Base-by-base conservation (phyloP, 2,329 filamentous ascomycete species). In the Emmonsiellopsis sp. region DNA sequence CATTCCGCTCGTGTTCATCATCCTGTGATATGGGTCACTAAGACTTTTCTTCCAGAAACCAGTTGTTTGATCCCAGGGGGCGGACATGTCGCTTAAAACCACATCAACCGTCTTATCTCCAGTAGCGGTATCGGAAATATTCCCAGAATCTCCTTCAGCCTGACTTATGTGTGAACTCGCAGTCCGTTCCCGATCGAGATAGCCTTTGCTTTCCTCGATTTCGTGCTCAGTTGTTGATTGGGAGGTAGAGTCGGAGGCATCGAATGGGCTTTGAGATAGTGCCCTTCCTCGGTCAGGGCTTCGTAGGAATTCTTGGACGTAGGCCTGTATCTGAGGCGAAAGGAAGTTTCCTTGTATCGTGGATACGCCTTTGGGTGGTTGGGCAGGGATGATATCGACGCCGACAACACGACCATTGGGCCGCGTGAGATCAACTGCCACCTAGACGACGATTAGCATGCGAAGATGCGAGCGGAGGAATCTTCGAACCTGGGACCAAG, bases 21-120 rank as follows among this genome's bases (percentile, higher is more conserved):
- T 86, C 93, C 93, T 98, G 80, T 74, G 71, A 83, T 94, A 93
- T 60, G 90, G 89, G 82, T 93, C 87, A 92, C 85, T 95, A 82
- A 96, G 80, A 77, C 85, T 95, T 76, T 83, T 89, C 76, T 87
- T 85, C 76, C 82, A 85, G 76, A 87, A 90, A 65, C 85, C 86
- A 65, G 79, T 78, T 51, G 81, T 87, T 76, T 88, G 87, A 64
- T 83, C 78, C 90, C 90, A 96, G 86, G 93, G 91, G 79, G 80
- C 92, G 82, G 85, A 98, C 93, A 98, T 98, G 81, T 98, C 93
- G 83, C 89, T 95, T 68, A 98, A 77, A 68, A 98, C 88, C 66
- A 98, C 82, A 74, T 97, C 88, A 59, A 96, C 91, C 65, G 81
- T 81, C 64, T 79, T 78, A 47, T 59, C 55, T 48, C 32, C 53